phyloP scores from a whole-genome alignment of 2,329 filamentous ascomycete genomes.

The Diplodia sapinea region DNA sequence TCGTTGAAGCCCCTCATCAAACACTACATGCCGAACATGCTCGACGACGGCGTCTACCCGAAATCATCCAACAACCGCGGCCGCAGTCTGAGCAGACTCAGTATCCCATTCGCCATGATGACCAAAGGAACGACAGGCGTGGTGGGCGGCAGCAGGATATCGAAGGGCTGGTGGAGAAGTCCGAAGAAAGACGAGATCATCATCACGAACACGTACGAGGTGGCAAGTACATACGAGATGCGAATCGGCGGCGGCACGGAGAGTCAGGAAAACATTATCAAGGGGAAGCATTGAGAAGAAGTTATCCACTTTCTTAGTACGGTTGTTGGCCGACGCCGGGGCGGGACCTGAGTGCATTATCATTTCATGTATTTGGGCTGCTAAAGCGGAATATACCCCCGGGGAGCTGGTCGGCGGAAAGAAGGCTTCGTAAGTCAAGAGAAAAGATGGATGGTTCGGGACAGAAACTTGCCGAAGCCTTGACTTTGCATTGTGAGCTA shows the following conservation, averaged over 20 bases:
- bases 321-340: background rate
- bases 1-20: slow-evolving; percentile 81
- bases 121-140: slow-evolving; percentile 8
- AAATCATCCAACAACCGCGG: background rate
- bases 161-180: slow-evolving; percentile 7
- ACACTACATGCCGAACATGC: slow-evolving; percentile 57
- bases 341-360: background rate
- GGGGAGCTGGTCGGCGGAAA: background rate
- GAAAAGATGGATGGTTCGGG: background rate
- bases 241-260: background rate
- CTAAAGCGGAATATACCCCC: background rate
- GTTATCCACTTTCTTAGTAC: background rate
- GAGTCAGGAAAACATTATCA: slow-evolving; percentile 18
- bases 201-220: slow-evolving; percentile 16
- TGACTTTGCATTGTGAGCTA: background rate
- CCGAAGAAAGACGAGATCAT: slow-evolving; percentile 23
- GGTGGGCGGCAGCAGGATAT: background rate
- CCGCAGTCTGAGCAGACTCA: slow-evolving; percentile 2
- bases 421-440: background rate
- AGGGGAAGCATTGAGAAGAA: background rate
- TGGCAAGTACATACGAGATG: slow-evolving; percentile 19
- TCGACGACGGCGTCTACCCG: slow-evolving; percentile 47
- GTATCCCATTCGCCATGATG: slow-evolving; percentile 1
- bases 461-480: too few species aligned
- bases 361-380: background rate